A percentile compares a stretch with the other conserved stretches of the same genome.
Conservation (phyloP, 208 protist species). For the Leishmania tropica region DNA sequence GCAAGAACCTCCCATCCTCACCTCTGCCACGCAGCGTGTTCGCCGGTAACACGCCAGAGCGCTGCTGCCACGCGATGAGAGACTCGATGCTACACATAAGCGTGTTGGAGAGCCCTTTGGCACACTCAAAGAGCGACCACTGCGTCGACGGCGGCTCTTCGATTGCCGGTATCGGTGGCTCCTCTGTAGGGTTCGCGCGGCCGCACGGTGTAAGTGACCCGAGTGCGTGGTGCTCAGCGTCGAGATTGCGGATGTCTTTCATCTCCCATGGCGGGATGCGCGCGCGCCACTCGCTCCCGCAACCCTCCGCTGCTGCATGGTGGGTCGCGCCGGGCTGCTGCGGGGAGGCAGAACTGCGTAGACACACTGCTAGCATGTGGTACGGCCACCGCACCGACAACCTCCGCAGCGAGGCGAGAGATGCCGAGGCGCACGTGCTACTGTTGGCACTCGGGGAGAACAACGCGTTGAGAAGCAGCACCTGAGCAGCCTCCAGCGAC, state of each 20-base stretch:
- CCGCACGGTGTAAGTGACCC: not conserved
- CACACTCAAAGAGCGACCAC: not conserved
- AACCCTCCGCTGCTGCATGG: not conserved
- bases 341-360: not conserved
- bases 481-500: not conserved
- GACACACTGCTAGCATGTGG: not conserved
- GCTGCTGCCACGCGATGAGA: not conserved
- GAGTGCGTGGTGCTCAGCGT: not conserved
- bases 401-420: not conserved
- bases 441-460: not conserved
- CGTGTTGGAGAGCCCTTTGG: slow-evolving; percentile 1
- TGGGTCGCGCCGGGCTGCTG: not conserved
- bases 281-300: not conserved
- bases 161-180: not conserved
- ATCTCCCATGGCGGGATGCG: not conserved
- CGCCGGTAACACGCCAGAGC: not conserved
- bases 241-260: not conserved
- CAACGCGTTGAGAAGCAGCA: not conserved
- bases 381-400: not conserved
- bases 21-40: not conserved
- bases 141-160: not conserved
- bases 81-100: slow-evolving; percentile 8
- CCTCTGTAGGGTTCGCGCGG: not conserved
- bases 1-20: not conserved
- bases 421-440: not conserved